phyloP scores from a whole-genome alignment of 495 filamentous ascomycete species.

The Delitschia confertaspora region DNA sequence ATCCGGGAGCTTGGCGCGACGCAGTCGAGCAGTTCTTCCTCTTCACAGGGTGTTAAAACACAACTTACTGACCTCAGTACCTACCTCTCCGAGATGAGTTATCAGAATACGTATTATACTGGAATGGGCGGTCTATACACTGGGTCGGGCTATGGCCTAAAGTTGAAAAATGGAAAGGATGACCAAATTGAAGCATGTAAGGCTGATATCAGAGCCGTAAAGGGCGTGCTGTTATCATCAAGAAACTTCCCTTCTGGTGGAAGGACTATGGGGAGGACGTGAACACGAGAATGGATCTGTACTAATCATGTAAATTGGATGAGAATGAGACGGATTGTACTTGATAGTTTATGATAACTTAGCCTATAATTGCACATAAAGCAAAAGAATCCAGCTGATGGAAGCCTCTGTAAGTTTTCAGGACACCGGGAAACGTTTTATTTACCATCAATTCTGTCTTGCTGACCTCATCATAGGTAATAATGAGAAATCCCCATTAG shows the following conservation, averaged over 20 bases:
- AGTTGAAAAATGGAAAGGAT: conserved; percentile 43
- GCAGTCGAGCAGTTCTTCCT: conserved; percentile 9
- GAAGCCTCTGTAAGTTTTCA: no score
- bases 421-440: no score
- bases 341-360: no score
- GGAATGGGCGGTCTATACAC: conserved; percentile 23
- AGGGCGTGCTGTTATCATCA: conserved; percentile 81
- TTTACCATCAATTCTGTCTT: no score
- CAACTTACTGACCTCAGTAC: conserved; percentile 41
- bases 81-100: conserved; percentile 47
- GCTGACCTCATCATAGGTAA: no score
- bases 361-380: no score
- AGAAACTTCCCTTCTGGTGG: conserved; percentile 47
- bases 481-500: no score
- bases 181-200: conserved; percentile 73
- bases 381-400: no score
- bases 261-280: conserved; percentile 2
- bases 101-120: conserved; percentile 38
- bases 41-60: conserved; percentile 18
- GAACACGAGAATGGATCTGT: no score
- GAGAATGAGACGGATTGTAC: no score
- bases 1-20: conserved; percentile 44
- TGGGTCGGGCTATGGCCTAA: conserved; percentile 25
- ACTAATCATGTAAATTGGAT: no score
- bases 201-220: conserved; percentile 81